phyloP scores from a whole-genome alignment of 2,329 filamentous ascomycete genomes.

The Lachnellula subtilissima region DNA sequence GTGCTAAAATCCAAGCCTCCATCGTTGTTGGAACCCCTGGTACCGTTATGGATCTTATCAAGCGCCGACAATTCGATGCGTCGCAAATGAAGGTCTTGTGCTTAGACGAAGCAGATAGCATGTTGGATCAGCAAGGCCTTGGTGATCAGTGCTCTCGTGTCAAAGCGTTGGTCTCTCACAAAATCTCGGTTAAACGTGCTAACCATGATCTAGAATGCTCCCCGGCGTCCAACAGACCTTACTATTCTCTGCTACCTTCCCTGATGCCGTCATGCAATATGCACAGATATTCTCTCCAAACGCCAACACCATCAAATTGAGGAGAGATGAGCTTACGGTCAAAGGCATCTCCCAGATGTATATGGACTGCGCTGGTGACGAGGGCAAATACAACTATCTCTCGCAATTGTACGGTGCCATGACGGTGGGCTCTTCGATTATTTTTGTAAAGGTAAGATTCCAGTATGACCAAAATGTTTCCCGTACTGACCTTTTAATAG shows the following conservation, averaged over 20 bases:
- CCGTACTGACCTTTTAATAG: slow-evolving; percentile 38
- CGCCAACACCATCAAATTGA: slow-evolving; percentile 80
- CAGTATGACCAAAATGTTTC: neutral
- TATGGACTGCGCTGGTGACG: slow-evolving; percentile 80
- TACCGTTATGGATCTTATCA: slow-evolving; percentile 83
- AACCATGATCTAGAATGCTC: slow-evolving; percentile 52
- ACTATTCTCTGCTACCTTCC: slow-evolving; percentile 96
- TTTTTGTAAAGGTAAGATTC: slow-evolving; percentile 78
- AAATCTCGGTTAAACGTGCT: slow-evolving; percentile 5
- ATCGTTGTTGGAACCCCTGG: slow-evolving; percentile 92
- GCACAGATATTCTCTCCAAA: slow-evolving; percentile 79
- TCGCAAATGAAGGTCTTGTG: slow-evolving; percentile 75
- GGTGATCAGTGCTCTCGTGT: slow-evolving; percentile 93
- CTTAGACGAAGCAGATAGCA: slow-evolving; percentile 96
- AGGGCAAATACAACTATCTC: slow-evolving; percentile 81
- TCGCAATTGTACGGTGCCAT: slow-evolving; percentile 93
- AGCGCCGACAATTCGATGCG: slow-evolving; percentile 67
- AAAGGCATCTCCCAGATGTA: slow-evolving; percentile 98
- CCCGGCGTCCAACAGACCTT: slow-evolving; percentile 77
- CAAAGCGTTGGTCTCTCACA: slow-evolving; percentile 62
- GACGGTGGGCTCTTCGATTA: slow-evolving; percentile 95
- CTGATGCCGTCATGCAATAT: slow-evolving; percentile 77
- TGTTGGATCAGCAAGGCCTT: slow-evolving; percentile 92
- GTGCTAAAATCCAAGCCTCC: slow-evolving; percentile 64
- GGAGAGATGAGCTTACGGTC: slow-evolving; percentile 88